Base-by-base conservation (phyloP, 2,329 filamentous ascomycete genomes). In the Xylaria sp. region DNA sequence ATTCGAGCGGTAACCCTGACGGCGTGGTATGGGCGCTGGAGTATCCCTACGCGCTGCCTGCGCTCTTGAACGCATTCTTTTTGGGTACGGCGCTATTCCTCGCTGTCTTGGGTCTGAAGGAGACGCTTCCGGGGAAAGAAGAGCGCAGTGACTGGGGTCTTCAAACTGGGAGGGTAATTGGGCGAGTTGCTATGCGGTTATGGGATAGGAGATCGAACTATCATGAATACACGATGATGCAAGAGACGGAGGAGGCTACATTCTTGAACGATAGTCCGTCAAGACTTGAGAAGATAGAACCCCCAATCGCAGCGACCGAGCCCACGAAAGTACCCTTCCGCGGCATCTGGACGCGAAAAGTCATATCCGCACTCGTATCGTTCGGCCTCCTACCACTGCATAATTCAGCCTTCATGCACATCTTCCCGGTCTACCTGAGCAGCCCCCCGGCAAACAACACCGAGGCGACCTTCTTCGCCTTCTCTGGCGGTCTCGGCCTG, bases 361-460 rank as follows among this genome's bases (percentile, higher is more conserved):
- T 82, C 10, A 49, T 80, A 7, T 79, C 77, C 2, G 77, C 80
- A 1, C 72, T 80, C 23, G 73, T 81, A 15, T 79, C 79, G 8
- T 80, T 81, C 48, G 79, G 77, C 4, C 74, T 91, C 52, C 84
- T 91, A 46, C 87, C 89, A 56, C 84, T 90, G 69, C 89, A 91
- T 79, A 87, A 90, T 77, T 86, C 85, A 66, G 86, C 89, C 23
- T 91, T 91, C 79, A 87, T 88, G 75, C 84, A 88, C 54, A 84
- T 91, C 57, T 89, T 88, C 74, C 89, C 89, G 36, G 83, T 90
- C 28, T 90, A 90, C 77, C 82, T 91, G 51, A 89, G 89, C 9
- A 87, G 86, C 1, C 77, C 79, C 0, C 85, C 86, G 0, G 85
- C 86, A 20, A 83, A 80, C 43, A 77, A 71, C 72, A 74, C 77